Percentiles rank a stretch among this genome's conserved stretches.
These are phyloP conservation scores for Paracoccidioides lutzii DNA, from an alignment of 2,329 filamentous ascomycete genomes.

Conservation along the genomic window DNA sequence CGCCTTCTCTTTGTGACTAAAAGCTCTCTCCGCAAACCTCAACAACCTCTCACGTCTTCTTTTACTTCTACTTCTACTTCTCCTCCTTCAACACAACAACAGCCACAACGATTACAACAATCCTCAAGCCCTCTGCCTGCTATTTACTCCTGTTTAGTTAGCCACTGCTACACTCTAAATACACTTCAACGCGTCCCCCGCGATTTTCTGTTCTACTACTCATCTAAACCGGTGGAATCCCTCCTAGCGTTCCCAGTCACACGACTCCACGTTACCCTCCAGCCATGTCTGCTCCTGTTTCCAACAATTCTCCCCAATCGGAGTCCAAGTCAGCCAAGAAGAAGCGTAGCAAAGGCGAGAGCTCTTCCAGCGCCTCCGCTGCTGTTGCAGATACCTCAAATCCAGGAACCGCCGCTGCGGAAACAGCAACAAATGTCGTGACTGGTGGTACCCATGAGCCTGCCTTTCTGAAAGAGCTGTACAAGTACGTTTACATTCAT, in stretches of 20 bases:
- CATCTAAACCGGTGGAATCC: background rate
- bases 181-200: conserved; percentile 3
- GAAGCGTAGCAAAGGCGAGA: conserved; percentile 40
- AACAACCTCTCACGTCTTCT: background rate
- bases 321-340: conserved; percentile 56
- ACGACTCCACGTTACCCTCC: conserved; percentile 8
- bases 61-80: background rate
- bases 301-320: conserved; percentile 50
- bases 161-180: background rate
- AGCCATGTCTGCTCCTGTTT: conserved; percentile 50
- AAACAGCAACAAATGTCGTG: conserved; percentile 39
- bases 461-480: conserved; percentile 71
- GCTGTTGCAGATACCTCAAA: conserved; percentile 34
- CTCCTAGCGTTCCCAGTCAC: conserved; percentile 5
- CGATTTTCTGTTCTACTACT: conserved; percentile 6
- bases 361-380: conserved; percentile 35
- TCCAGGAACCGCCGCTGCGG: conserved; percentile 21
- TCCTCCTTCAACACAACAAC: background rate
- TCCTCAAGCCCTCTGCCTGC: conserved; percentile 4
- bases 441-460: conserved; percentile 53
- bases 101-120: conserved; percentile 8
- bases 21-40: background rate
- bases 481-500: conserved; percentile 54
- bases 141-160: background rate
- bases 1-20: background rate